These are phyloP conservation scores for Paecilomyces sp. DNA, from an alignment of 2,329 filamentous ascomycete genomes.

Conservation along the genomic window DNA sequence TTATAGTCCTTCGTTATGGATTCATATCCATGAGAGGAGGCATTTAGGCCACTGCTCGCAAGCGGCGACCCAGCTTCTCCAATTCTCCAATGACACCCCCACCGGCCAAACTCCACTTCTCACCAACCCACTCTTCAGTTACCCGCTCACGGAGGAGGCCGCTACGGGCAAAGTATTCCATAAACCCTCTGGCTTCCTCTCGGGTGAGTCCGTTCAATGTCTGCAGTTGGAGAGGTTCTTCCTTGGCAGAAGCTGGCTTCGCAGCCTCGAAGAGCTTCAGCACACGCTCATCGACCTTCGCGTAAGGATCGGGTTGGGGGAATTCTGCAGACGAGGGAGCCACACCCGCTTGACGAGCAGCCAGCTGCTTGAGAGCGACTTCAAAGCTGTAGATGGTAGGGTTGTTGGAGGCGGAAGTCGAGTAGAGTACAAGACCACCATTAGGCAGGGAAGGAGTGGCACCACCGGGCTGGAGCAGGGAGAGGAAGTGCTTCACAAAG, in stretches of 20 bases:
- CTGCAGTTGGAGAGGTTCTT: constrained; percentile 38
- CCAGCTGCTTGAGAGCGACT: constrained; percentile 52
- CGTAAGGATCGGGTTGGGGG: constrained; percentile 46
- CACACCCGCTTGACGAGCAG: constrained; percentile 35
- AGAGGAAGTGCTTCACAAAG: constrained; percentile 67
- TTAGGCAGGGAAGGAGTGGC: constrained; percentile 49
- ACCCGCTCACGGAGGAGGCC: constrained; percentile 67
- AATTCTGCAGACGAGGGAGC: constrained; percentile 31
- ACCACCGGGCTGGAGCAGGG: constrained; percentile 48
- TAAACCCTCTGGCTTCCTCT: constrained; percentile 66
- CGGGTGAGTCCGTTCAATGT: constrained; percentile 63
- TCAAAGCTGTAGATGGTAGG: constrained; percentile 60
- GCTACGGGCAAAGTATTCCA: constrained; percentile 91
- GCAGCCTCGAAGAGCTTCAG: constrained; percentile 33
- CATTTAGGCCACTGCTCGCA: constrained; percentile 24
- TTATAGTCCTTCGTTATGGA: not conserved
- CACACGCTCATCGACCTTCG: constrained; percentile 46
- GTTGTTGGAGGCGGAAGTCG: constrained; percentile 65
- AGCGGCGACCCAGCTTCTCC: constrained; percentile 56
- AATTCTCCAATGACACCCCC: constrained; percentile 80
- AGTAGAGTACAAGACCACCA: constrained; percentile 71
- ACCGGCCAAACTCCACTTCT: constrained; percentile 79
- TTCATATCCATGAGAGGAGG: not conserved
- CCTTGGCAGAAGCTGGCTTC: constrained; percentile 20
- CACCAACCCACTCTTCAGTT: constrained; percentile 62